Conservation (phyloP, 495 filamentous ascomycete species). For the Neurospora sp. region DNA sequence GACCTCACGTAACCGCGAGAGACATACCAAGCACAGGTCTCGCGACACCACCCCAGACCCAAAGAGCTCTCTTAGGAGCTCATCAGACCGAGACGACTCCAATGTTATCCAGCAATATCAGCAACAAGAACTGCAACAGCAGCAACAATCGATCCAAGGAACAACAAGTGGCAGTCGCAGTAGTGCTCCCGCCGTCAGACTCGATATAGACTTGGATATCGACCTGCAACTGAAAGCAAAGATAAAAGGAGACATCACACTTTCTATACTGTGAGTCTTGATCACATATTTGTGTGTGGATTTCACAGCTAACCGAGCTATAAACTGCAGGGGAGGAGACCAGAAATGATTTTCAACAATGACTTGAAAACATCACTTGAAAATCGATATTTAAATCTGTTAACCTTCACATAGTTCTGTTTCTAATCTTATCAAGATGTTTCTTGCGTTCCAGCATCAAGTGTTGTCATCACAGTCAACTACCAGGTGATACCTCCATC, state of each 20-base stretch:
- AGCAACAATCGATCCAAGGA: background rate
- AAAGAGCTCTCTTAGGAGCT: background rate
- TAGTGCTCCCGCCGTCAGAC: conserved; percentile 16
- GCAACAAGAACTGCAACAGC: background rate
- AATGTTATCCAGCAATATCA: background rate
- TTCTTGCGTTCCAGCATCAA: background rate
- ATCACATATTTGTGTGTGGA: background rate
- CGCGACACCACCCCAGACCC: background rate
- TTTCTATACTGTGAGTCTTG: conserved; percentile 14
- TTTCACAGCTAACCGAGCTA: background rate
- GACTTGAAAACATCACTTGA: background rate
- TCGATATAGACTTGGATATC: conserved; percentile 23
- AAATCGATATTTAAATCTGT: background rate
- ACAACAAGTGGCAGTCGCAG: conserved; percentile 1
- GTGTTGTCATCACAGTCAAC: background rate
- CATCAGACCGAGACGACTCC: background rate
- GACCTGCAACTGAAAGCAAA: conserved; percentile 20
- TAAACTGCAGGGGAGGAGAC: background rate
- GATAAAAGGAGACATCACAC: conserved; percentile 17
- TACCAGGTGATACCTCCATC: background rate
- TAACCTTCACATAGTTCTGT: background rate
- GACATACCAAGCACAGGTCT: background rate
- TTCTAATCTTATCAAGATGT: background rate
- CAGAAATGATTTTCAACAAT: background rate
- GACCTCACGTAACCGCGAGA: background rate